Evolutionary conservation across 1,284 basidiomycete species (phyloP).

Genomic region (Pseudozyma pruni): DNA sequence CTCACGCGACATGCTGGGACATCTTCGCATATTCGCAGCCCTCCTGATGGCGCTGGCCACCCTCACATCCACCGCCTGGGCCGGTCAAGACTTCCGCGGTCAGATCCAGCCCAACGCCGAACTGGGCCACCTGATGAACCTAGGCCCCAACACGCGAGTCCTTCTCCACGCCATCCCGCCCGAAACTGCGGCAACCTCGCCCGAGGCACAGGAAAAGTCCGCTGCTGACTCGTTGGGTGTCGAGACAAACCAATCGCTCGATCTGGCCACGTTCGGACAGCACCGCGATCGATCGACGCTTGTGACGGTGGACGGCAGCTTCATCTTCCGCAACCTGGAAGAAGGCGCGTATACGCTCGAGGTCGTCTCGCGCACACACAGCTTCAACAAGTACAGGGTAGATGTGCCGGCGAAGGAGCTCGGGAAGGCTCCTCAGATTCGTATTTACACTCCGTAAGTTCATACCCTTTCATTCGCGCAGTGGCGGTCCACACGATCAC

Average conservation of each 20-base stretch:
- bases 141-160: conserved; percentile 40
- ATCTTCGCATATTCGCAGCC: background rate
- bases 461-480: too few species aligned
- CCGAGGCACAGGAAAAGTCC: background rate
- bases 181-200: background rate
- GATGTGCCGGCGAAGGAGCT: conserved; percentile 27
- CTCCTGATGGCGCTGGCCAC: conserved; percentile 21
- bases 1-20: background rate
- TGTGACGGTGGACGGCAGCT: conserved; percentile 42
- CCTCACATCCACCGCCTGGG: conserved; percentile 7
- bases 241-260: background rate
- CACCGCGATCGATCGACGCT: conserved; percentile 38
- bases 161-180: conserved; percentile 37
- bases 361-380: conserved; percentile 32
- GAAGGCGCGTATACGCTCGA: conserved; percentile 48
- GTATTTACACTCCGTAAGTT: conserved; percentile 45
- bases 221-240: background rate
- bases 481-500: too few species aligned
- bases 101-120: conserved; percentile 48
- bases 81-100: conserved; percentile 45
- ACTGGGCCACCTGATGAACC: conserved; percentile 35
- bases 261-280: conserved; percentile 28
- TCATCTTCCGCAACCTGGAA: conserved; percentile 48
- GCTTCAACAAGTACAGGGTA: conserved; percentile 46
- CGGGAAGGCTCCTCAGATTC: conserved; percentile 40